phyloP scores from a whole-genome alignment of 2,329 filamentous ascomycete genomes.

The Clonostachys sp. region DNA sequence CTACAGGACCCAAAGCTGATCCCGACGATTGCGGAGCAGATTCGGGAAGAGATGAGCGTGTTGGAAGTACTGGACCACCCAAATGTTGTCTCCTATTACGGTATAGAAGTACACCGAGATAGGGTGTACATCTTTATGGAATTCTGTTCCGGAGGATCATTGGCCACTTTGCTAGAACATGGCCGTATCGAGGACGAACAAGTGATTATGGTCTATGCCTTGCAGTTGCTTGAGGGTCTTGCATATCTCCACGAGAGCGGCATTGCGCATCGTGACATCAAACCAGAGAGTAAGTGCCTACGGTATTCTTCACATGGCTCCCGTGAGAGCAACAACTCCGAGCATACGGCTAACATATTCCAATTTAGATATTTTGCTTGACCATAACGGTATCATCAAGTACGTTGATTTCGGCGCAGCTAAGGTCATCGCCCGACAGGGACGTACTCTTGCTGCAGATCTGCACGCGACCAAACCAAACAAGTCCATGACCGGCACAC shows the following conservation, averaged over 20 bases:
- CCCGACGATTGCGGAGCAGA: slow-evolving; percentile 87
- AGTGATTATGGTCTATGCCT: slow-evolving; percentile 92
- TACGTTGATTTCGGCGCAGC: slow-evolving; percentile 98
- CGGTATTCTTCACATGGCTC: not conserved
- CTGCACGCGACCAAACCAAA: slow-evolving; percentile 61
- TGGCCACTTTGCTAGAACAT: slow-evolving; percentile 86
- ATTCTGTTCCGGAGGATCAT: slow-evolving; percentile 91
- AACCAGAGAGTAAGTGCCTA: slow-evolving; percentile 78
- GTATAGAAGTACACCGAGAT: slow-evolving; percentile 96
- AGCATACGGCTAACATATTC: not conserved
- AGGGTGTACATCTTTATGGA: slow-evolving; percentile 99
- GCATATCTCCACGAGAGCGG: slow-evolving; percentile 88
- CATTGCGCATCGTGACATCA: slow-evolving; percentile 96
- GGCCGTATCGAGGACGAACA: slow-evolving; percentile 97
- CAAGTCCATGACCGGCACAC: slow-evolving; percentile 93
- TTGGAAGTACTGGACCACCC: slow-evolving; percentile 94
- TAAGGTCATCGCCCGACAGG: slow-evolving; percentile 92
- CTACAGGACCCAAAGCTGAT: slow-evolving; percentile 95
- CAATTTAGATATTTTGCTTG: slow-evolving; percentile 76
- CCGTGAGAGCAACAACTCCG: no score
- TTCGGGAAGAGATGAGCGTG: slow-evolving; percentile 95
- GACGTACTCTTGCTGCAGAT: slow-evolving; percentile 71
- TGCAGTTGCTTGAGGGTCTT: slow-evolving; percentile 90
- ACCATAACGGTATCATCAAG: slow-evolving; percentile 97
- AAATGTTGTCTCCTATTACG: slow-evolving; percentile 96